Evolutionary conservation across 371 early-diverging fungal species (phyloP), one percentile per base, ranked within the genome.

Genomic region (Mucor piriformis): DNA sequence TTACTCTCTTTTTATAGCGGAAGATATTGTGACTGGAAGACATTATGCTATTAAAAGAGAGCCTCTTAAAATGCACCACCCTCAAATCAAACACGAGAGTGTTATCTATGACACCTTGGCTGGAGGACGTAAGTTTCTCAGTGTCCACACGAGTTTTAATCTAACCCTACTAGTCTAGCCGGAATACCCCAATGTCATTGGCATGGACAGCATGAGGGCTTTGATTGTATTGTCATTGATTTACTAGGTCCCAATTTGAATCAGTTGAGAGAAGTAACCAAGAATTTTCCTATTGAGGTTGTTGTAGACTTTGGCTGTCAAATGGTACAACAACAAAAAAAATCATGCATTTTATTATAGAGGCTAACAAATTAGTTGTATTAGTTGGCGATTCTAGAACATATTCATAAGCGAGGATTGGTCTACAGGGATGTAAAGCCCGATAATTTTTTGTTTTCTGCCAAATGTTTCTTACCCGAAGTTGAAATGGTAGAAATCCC

Each of bases 371-470:
- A 64, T 48, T 37, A 29, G 51, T 8, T 4, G 6, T 18, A 29
- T 12, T 82, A 95, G 97, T 85, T 98, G 50, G 89, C 93, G 4
- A 90, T 97, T 42, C 88, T 99, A 64, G 99, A 99, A 79, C 96
- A 92, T 73, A 89, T 99, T 60, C 99, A 99, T 75, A 89, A 92
- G 62, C 95, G 95, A 37, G 77, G 77, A n/a, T 54, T 79, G 54
- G 87, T 91, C 51, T 91, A 89, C 59, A 81, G 93, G 50, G 92
- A 93, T 63, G 85, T 93, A 61, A 92, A 93, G 70, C 99, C 99
- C 4, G 99, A 99, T 71, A 99, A 99, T 83, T 99, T 99, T 81
- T 79, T 97, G 21, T 74, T 87, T 52, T 68, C 75, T 10, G 56
- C 58, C 1, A 49, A 67, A 18, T 77, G 76, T 57, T 35, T 56